A percentile compares a stretch with the other conserved stretches of the same genome.
These are phyloP conservation scores for Nannochloris sp. DNA, from an alignment of 139 green algal genomes.

Conservation along the genomic window DNA sequence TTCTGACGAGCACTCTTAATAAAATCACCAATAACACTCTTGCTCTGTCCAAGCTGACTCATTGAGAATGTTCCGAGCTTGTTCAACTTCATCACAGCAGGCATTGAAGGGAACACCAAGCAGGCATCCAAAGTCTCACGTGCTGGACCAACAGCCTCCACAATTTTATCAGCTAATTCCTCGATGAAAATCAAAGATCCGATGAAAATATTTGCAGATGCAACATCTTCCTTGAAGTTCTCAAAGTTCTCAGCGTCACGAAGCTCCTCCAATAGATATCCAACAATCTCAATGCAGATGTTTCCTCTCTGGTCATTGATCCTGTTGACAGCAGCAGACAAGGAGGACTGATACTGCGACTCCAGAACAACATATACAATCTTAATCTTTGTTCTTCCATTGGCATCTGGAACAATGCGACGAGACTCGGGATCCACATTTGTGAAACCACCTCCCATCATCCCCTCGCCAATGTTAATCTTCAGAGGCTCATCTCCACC, in stretches of 20 bases:
- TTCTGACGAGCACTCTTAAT: slow-evolving; percentile 80
- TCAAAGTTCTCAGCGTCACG: slow-evolving; percentile 80
- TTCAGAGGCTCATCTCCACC: slow-evolving; percentile 22
- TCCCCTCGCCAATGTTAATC: slow-evolving; percentile 34
- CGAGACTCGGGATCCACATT: slow-evolving; percentile 81
- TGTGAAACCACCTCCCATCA: slow-evolving; percentile 80
- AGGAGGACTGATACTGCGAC: slow-evolving; percentile 93
- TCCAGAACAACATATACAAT: slow-evolving; percentile 98
- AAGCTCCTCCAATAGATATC: slow-evolving; percentile 98
- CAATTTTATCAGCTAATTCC: slow-evolving; percentile 97
- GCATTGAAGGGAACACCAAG: slow-evolving; percentile 99
- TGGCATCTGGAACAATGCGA: slow-evolving; percentile 57
- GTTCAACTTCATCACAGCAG: slow-evolving; percentile 96
- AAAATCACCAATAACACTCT: slow-evolving; percentile 92
- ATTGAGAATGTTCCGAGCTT: slow-evolving; percentile 98
- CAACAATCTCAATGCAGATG: slow-evolving; percentile 91
- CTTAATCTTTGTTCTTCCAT: slow-evolving; percentile 67
- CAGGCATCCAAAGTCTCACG: slow-evolving; percentile 85
- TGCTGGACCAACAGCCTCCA: slow-evolving; percentile 66
- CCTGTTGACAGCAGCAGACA: slow-evolving; percentile 70
- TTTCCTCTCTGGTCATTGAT: slow-evolving; percentile 79
- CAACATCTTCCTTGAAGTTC: slow-evolving; percentile 81
- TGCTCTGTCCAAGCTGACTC: slow-evolving; percentile 88
- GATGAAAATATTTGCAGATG: slow-evolving; percentile 95
- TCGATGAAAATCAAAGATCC: slow-evolving; percentile 99